Evolutionary conservation across 148 eudicot species (phyloP).

Genomic region (Limonium bicolor): DNA sequence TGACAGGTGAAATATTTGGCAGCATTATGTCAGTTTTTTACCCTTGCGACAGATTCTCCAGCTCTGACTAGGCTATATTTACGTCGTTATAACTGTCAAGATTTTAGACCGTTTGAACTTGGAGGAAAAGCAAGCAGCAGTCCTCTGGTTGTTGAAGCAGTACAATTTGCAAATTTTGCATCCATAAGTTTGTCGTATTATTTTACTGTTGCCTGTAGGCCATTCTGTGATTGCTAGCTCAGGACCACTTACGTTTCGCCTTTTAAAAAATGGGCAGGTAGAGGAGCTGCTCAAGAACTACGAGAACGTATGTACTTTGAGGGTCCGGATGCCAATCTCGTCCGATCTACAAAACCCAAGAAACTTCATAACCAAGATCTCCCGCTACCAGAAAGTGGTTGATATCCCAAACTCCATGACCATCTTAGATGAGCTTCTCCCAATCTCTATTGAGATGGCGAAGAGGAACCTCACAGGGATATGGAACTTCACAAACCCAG

Average conservation of each 20-base stretch:
- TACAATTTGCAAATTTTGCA: not conserved
- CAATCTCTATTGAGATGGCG: constrained; percentile 45
- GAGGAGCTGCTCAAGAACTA: constrained; percentile 38
- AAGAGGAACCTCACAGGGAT: constrained; percentile 41
- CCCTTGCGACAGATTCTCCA: too few species aligned
- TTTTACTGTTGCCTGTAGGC: not conserved
- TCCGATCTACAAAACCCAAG: constrained; percentile 40
- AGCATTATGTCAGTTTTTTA: too few species aligned
- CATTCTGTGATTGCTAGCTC: too few species aligned
- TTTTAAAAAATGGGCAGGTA: too few species aligned
- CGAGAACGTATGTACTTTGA: constrained; percentile 38
- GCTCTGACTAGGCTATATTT: too few species aligned
- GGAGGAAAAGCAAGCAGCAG: too few species aligned
- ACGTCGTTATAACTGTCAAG: too few species aligned
- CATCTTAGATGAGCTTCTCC: constrained; percentile 37
- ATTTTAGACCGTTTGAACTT: too few species aligned
- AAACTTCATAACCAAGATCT: constrained; percentile 41
- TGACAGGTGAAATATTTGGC: too few species aligned
- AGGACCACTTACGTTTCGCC: too few species aligned
- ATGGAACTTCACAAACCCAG: constrained; percentile 51
- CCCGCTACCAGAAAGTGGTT: constrained; percentile 34
- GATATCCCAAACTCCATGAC: constrained; percentile 51
- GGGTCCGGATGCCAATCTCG: constrained; percentile 47
- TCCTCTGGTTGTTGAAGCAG: too few species aligned
- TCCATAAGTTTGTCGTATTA: not conserved